Percentiles rank a stretch among this genome's conserved stretches.
phyloP scores from a whole-genome alignment of 192 early-diverging fungal species.

The Bifiguratus adelaidae region DNA sequence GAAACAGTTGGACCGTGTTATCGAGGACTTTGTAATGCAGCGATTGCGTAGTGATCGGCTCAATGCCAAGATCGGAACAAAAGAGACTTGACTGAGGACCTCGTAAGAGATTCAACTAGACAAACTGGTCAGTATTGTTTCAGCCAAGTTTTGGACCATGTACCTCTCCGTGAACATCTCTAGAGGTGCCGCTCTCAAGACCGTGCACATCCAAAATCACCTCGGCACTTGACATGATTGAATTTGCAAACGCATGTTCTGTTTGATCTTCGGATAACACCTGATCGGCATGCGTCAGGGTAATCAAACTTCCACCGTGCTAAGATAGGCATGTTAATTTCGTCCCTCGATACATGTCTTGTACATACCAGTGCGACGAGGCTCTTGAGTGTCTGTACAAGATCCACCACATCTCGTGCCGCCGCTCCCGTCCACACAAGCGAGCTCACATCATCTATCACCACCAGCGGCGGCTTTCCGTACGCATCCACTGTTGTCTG shows the following conservation, averaged over 20 bases:
- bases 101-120: background rate
- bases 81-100: background rate
- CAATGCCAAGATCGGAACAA: slow-evolving; percentile 20
- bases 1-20: slow-evolving; percentile 48
- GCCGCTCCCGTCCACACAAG: slow-evolving; percentile 34
- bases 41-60: slow-evolving; percentile 26
- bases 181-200: slow-evolving; percentile 37
- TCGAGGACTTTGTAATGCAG: slow-evolving; percentile 47
- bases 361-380: no score
- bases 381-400: slow-evolving; percentile 28
- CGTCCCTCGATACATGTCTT: no score
- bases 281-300: slow-evolving; percentile 39
- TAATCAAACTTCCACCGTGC: slow-evolving; percentile 36
- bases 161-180: slow-evolving; percentile 46
- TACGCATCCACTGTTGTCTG: slow-evolving; percentile 3
- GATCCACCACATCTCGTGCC: slow-evolving; percentile 16
- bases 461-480: slow-evolving; percentile 22
- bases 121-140: background rate
- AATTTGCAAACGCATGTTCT: slow-evolving; percentile 36
- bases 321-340: background rate
- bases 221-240: slow-evolving; percentile 29
- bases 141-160: background rate
- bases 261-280: slow-evolving; percentile 24
- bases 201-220: slow-evolving; percentile 34
- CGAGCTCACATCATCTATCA: slow-evolving; percentile 42